These are phyloP conservation scores for Pelargonium fulgidum DNA, from an alignment of 441 rosid genomes.

Conservation along the genomic window DNA sequence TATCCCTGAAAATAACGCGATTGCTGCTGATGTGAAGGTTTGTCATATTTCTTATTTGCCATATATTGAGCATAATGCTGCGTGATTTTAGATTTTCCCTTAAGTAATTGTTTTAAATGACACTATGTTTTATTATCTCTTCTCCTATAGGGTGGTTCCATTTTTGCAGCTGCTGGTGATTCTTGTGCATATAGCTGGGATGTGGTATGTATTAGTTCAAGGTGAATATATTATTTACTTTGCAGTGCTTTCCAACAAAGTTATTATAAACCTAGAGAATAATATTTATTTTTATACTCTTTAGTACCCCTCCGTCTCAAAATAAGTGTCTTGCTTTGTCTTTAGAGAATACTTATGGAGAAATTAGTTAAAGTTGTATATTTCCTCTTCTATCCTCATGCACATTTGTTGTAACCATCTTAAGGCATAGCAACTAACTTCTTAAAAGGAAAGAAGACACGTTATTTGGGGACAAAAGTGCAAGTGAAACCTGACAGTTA, in stretches of 20 bases:
- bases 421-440: too few species aligned
- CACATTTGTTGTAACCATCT: too few species aligned
- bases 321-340: not conserved
- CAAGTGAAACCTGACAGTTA: not conserved
- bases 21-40: slow-evolving; percentile 78
- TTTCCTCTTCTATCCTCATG: too few species aligned
- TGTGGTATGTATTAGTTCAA: slow-evolving; percentile 56
- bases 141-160: slow-evolving; percentile 52
- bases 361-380: too few species aligned
- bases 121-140: slow-evolving; percentile 12
- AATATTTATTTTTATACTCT: too few species aligned
- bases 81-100: slow-evolving; percentile 4
- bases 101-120: slow-evolving; percentile 7
- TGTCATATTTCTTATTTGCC: slow-evolving; percentile 8
- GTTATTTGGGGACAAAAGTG: not conserved
- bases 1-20: slow-evolving; percentile 85
- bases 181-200: slow-evolving; percentile 96
- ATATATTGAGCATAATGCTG: not conserved
- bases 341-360: too few species aligned
- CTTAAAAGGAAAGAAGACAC: not conserved
- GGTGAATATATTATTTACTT: slow-evolving; percentile 19
- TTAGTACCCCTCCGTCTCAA: not conserved
- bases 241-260: not conserved
- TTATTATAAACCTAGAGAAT: not conserved
- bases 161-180: slow-evolving; percentile 84